Percentiles rank a stretch among this genome's conserved stretches.
Conservation (phyloP, 176 grass and related monocot genomes). For the Eragrostis curvula region DNA sequence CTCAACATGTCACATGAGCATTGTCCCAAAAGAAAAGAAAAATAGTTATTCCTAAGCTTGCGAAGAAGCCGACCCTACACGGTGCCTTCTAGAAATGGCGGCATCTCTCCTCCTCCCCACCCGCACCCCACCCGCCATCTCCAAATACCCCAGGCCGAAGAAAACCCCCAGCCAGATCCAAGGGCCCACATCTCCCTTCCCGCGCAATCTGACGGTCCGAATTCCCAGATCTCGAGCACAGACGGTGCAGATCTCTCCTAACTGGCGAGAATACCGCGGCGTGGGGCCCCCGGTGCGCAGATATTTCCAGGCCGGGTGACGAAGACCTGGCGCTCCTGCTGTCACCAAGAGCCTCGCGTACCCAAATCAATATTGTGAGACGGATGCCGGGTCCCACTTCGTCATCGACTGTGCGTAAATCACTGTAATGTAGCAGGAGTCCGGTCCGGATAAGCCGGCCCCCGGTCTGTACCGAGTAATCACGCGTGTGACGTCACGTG, state of each 20-base stretch:
- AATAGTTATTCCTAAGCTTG: too few relatives aligned
- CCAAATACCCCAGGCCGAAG: neutral
- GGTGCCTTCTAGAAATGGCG: neutral
- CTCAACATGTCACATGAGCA: too few relatives aligned
- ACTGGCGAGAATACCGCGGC: neutral
- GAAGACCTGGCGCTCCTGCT: neutral
- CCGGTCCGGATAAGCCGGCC: constrained; percentile 18
- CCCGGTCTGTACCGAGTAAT: neutral
- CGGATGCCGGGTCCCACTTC: fast-evolving
- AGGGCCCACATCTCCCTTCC: neutral
- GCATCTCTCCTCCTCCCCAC: neutral
- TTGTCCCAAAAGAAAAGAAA: too few relatives aligned
- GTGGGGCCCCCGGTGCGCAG: constrained; percentile 13
- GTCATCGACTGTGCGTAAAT: neutral
- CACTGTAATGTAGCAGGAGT: fast-evolving
- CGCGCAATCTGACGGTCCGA: neutral
- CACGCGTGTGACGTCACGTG: constrained; percentile 25
- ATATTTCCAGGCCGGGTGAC: neutral
- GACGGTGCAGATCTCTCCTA: constrained; percentile 1
- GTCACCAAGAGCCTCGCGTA: neutral
- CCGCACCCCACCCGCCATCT: neutral
- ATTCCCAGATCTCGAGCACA: neutral
- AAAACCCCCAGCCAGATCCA: neutral
- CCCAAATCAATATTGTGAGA: neutral
- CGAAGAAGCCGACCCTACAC: too few relatives aligned